Percentiles rank a stretch among this genome's conserved stretches.
Evolutionary conservation across 352 stramenopile genomes (phyloP).

Genomic region (Phytophthora cajani): DNA sequence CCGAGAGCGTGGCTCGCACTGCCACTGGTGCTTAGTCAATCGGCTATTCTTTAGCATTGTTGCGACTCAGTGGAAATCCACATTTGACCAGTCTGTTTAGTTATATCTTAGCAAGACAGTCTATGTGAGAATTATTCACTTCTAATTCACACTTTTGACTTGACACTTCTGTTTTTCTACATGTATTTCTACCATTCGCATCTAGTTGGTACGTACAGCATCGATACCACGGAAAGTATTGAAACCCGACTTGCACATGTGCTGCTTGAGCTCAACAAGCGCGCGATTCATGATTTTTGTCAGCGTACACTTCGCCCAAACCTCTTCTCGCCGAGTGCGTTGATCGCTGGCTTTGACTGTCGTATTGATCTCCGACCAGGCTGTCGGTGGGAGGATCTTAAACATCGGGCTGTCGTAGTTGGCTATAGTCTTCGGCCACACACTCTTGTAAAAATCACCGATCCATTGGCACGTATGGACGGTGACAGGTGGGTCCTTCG

Average conservation of each 20-base stretch:
- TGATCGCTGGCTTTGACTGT: neutral
- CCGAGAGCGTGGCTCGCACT: neutral
- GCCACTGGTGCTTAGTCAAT: too few relatives aligned
- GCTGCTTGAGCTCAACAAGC: neutral
- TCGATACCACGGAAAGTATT: conserved; percentile 1
- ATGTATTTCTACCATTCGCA: too few relatives aligned
- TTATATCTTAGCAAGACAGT: too few relatives aligned
- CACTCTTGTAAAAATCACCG: neutral
- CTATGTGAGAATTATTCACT: too few relatives aligned
- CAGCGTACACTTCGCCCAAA: neutral
- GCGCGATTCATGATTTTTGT: neutral
- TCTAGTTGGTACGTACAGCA: neutral
- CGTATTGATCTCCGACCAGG: neutral
- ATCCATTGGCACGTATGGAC: neutral
- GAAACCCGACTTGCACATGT: neutral
- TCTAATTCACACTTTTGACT: too few relatives aligned
- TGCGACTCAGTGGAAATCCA: too few relatives aligned
- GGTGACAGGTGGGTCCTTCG: neutral
- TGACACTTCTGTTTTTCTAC: too few relatives aligned
- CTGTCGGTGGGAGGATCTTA: neutral
- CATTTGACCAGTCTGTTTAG: too few relatives aligned
- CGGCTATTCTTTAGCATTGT: too few relatives aligned
- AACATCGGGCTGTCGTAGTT: neutral
- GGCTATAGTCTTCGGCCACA: neutral
- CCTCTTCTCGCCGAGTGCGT: neutral